Percentiles rank a stretch among this genome's conserved stretches.
Evolutionary conservation across 768 basidiomycete genomes (phyloP).

Genomic region (Auricularia cornea): DNA sequence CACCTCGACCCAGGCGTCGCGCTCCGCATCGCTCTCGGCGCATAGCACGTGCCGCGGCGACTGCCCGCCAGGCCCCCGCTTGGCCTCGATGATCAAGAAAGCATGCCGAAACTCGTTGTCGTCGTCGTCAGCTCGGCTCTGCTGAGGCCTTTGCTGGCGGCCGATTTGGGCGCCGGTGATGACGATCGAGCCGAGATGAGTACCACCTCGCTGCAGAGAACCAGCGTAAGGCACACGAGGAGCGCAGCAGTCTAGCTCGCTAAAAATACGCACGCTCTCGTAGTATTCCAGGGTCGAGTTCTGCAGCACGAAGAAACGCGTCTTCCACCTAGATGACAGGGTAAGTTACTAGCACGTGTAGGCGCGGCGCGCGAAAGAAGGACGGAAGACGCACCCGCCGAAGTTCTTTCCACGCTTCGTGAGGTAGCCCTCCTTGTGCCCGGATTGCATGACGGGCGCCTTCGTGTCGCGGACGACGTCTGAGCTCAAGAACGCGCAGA

Average conservation of each 20-base stretch:
- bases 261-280: slow-evolving; percentile 68
- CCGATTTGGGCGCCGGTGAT: slow-evolving; percentile 95
- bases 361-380: neutral
- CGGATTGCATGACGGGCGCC: slow-evolving; percentile 68
- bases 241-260: slow-evolving; percentile 1
- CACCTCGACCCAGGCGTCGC: slow-evolving; percentile 92
- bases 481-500: slow-evolving; percentile 87
- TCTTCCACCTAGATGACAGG: slow-evolving; percentile 57
- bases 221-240: slow-evolving; percentile 4
- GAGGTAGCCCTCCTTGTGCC: slow-evolving; percentile 90
- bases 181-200: slow-evolving; percentile 81
- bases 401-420: slow-evolving; percentile 97
- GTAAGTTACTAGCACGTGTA: neutral
- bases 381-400: slow-evolving; percentile 49
- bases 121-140: slow-evolving; percentile 51
- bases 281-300: slow-evolving; percentile 90
- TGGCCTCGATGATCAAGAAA: slow-evolving; percentile 91
- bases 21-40: slow-evolving; percentile 88
- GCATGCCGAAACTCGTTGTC: slow-evolving; percentile 96
- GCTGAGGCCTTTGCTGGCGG: slow-evolving; percentile 66
- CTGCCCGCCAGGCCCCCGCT: slow-evolving; percentile 58
- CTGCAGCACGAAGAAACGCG: slow-evolving; percentile 88
- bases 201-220: slow-evolving; percentile 65
- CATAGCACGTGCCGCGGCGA: slow-evolving; percentile 86
- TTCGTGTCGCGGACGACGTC: slow-evolving; percentile 73